Conservation (phyloP, 2,329 filamentous ascomycete genomes). For the Didymella sp. region DNA sequence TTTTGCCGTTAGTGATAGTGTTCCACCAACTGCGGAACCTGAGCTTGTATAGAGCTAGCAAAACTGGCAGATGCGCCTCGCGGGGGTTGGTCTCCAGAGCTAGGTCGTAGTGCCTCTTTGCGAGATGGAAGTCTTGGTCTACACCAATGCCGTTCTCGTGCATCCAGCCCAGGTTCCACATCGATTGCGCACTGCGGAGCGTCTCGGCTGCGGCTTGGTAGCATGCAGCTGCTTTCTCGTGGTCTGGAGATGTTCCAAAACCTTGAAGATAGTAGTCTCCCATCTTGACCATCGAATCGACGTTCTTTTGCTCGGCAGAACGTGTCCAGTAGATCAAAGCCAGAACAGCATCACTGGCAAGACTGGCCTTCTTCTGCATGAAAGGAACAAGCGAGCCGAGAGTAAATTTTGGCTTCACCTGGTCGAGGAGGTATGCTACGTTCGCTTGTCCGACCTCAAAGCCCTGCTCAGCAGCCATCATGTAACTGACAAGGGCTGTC, state of each 20-base stretch:
- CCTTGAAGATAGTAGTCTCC: slow-evolving; percentile 95
- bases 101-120: slow-evolving; percentile 94
- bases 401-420: slow-evolving; percentile 59
- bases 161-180: slow-evolving; percentile 99
- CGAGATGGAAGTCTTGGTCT: slow-evolving; percentile 94
- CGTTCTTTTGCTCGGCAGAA: slow-evolving; percentile 89
- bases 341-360: slow-evolving; percentile 67
- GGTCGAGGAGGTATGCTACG: slow-evolving; percentile 84
- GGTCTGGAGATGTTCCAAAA: slow-evolving; percentile 71
- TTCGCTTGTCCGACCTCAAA: slow-evolving; percentile 91
- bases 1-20: slow-evolving; percentile 83
- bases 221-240: slow-evolving; percentile 89
- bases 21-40: slow-evolving; percentile 92
- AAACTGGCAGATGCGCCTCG: slow-evolving; percentile 93
- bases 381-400: slow-evolving; percentile 61
- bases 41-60: slow-evolving; percentile 84
- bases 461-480: slow-evolving; percentile 91
- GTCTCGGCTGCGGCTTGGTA: slow-evolving; percentile 92
- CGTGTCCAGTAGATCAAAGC: slow-evolving; percentile 94
- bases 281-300: slow-evolving; percentile 96
- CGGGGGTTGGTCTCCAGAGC: slow-evolving; percentile 83
- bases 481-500: slow-evolving; percentile 77
- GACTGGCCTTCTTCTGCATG: slow-evolving; percentile 50
- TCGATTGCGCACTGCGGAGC: slow-evolving; percentile 88
- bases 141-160: slow-evolving; percentile 95